phyloP scores from a whole-genome alignment of 2,329 filamentous ascomycete genomes.

The Phaeoacremonium minimum region DNA sequence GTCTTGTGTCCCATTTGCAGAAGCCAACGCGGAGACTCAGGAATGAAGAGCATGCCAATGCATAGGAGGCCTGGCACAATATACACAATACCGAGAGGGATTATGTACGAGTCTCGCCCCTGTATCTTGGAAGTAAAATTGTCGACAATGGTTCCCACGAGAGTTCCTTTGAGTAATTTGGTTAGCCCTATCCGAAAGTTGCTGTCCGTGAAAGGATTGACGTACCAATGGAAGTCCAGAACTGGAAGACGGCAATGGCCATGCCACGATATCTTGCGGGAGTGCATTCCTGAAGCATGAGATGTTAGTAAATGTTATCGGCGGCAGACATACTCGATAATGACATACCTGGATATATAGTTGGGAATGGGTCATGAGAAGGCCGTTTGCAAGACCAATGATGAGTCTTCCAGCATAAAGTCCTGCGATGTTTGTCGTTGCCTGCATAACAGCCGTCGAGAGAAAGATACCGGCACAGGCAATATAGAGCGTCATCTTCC shows the following conservation, averaged over 20 bases:
- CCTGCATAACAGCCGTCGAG: conserved; percentile 54
- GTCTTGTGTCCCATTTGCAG: conserved; percentile 23
- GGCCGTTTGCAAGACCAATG: conserved; percentile 52
- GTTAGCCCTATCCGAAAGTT: too few species aligned
- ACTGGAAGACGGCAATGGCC: conserved; percentile 37
- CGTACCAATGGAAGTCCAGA: conserved; percentile 34
- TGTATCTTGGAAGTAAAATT: conserved; percentile 36
- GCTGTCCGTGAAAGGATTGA: not conserved
- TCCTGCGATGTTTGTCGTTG: conserved; percentile 42
- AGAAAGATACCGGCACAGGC: conserved; percentile 43
- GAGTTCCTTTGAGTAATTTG: too few species aligned
- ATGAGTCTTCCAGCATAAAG: conserved; percentile 51
- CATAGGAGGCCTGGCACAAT: conserved; percentile 29
- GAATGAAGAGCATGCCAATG: conserved; percentile 30
- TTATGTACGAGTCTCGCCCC: conserved; percentile 30
- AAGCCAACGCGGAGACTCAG: conserved; percentile 35
- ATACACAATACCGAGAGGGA: conserved; percentile 34
- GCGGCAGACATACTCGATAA: too few species aligned
- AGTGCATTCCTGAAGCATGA: conserved; percentile 12
- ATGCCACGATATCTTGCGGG: conserved; percentile 38
- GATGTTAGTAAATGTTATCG: too few species aligned
- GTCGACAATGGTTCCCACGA: conserved; percentile 46
- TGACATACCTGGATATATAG: conserved; percentile 22
- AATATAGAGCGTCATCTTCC: conserved; percentile 33
- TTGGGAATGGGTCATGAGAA: conserved; percentile 47